These are phyloP conservation scores for Seiridium cupressi DNA, from an alignment of 2,329 filamentous ascomycete genomes.

Conservation along the genomic window DNA sequence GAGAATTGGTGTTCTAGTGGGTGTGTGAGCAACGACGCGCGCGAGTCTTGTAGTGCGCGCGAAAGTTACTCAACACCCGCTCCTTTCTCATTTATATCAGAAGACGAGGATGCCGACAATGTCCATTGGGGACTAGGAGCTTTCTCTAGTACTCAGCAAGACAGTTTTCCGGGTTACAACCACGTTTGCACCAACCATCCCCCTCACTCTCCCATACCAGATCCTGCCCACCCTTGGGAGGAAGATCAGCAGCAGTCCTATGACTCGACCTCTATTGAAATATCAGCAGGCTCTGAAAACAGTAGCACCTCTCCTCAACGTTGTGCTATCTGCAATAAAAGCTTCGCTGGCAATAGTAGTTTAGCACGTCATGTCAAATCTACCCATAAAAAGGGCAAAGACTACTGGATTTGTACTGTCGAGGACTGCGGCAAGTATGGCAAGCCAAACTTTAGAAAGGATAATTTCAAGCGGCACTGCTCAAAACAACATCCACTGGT, in stretches of 20 bases:
- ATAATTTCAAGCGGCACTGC: constrained; percentile 2
- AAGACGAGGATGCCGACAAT: background rate
- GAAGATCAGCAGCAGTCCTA: background rate
- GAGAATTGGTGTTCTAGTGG: background rate
- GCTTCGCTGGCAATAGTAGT: background rate
- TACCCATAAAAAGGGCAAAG: background rate
- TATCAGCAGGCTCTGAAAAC: background rate
- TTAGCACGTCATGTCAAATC: background rate
- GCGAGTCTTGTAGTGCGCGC: background rate
- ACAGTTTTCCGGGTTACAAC: background rate
- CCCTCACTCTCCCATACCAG: background rate
- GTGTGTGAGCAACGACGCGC: background rate
- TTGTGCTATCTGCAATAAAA: background rate
- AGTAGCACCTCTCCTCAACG: background rate
- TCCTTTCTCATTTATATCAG: background rate
- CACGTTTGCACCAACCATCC: background rate
- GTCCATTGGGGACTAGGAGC: background rate
- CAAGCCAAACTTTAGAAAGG: background rate
- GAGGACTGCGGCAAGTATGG: background rate
- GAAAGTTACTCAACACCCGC: background rate
- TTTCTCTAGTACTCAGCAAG: constrained; percentile 1
- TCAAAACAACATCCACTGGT: background rate
- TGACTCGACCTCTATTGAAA: background rate
- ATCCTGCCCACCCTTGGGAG: constrained; percentile 1
- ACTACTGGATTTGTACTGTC: constrained; percentile 5